Conservation (phyloP, 2,329 filamentous ascomycete species). For the Pezicula neosporulosa region DNA sequence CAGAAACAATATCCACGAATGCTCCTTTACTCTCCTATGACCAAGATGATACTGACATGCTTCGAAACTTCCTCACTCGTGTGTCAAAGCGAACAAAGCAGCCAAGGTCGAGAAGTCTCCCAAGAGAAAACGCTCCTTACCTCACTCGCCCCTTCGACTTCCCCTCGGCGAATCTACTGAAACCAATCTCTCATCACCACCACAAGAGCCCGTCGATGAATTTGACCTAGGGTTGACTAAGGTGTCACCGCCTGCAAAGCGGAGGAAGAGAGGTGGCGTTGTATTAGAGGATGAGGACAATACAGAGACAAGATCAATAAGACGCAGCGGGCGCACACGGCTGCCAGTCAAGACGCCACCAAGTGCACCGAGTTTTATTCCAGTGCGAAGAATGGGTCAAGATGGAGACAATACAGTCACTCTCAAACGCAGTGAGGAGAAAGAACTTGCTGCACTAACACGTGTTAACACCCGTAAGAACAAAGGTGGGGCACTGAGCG, state of each 20-base stretch:
- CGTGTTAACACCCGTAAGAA: slow-evolving; percentile 43
- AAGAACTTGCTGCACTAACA: slow-evolving; percentile 39
- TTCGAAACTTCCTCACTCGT: slow-evolving; percentile 32
- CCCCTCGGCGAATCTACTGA: slow-evolving; percentile 18
- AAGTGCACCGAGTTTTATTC: slow-evolving; percentile 26
- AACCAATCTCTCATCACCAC: slow-evolving; percentile 15
- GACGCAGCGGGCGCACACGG: slow-evolving; percentile 28
- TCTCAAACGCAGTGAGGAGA: slow-evolving; percentile 33
- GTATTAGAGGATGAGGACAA: slow-evolving; percentile 11
- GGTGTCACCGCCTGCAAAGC: slow-evolving; percentile 14
- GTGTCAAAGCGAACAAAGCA: slow-evolving; percentile 32
- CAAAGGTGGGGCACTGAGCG: slow-evolving; percentile 34
- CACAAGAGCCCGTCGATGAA: slow-evolving; percentile 17
- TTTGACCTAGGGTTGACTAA: slow-evolving; percentile 17
- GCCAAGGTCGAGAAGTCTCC: slow-evolving; percentile 23
- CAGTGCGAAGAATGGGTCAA: slow-evolving; percentile 25
- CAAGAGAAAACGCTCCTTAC: slow-evolving; percentile 23
- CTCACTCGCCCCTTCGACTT: slow-evolving; percentile 27
- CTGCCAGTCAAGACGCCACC: slow-evolving; percentile 23
- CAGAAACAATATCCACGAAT: slow-evolving; percentile 11
- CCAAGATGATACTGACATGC: slow-evolving; percentile 31
- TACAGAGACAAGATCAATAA: slow-evolving; percentile 17
- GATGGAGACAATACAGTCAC: slow-evolving; percentile 25
- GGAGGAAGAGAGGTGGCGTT: slow-evolving; percentile 10
- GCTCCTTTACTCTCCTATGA: slow-evolving; percentile 10